A percentile compares a stretch with the other conserved stretches of the same genome.
Conservation (phyloP, 2,329 filamentous ascomycete genomes). For the Botryotinia convoluta region DNA sequence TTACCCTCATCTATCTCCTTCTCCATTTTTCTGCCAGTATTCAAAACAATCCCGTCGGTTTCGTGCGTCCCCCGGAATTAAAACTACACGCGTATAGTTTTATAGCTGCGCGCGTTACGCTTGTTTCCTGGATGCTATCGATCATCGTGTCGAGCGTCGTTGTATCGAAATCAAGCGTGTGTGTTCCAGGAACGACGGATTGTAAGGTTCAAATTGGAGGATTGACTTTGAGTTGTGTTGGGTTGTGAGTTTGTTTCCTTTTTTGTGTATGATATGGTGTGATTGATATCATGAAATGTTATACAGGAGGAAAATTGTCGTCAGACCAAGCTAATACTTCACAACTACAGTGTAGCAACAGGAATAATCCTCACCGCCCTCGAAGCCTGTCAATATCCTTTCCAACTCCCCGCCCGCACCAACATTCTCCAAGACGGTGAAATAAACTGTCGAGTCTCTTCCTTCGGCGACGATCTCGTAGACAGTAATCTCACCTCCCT, state of each 20-base stretch:
- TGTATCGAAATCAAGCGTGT: slow-evolving; percentile 24
- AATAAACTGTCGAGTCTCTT: slow-evolving; percentile 26
- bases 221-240: slow-evolving; percentile 24
- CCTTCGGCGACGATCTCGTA: slow-evolving; percentile 27
- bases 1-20: slow-evolving; percentile 30
- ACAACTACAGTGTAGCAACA: slow-evolving; percentile 25
- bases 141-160: slow-evolving; percentile 28
- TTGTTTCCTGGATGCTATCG: slow-evolving; percentile 29
- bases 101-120: slow-evolving; percentile 29
- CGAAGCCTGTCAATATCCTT: slow-evolving; percentile 32
- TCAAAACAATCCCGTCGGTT: slow-evolving; percentile 28
- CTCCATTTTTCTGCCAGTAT: slow-evolving; percentile 27
- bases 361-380: slow-evolving; percentile 32
- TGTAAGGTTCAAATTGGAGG: slow-evolving; percentile 28
- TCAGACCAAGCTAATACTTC: neutral
- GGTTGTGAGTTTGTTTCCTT: slow-evolving; percentile 26
- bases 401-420: slow-evolving; percentile 23
- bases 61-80: slow-evolving; percentile 26
- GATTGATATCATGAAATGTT: neutral
- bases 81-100: slow-evolving; percentile 31
- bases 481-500: slow-evolving; percentile 25
- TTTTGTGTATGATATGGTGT: neutral
- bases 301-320: neutral
- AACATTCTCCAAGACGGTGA: slow-evolving; percentile 16
- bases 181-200: slow-evolving; percentile 16